A percentile compares a stretch with the other conserved stretches of the same genome.
These are phyloP conservation scores for Xylariaceae sp. DNA, from an alignment of 2,329 filamentous ascomycete genomes.

Conservation along the genomic window DNA sequence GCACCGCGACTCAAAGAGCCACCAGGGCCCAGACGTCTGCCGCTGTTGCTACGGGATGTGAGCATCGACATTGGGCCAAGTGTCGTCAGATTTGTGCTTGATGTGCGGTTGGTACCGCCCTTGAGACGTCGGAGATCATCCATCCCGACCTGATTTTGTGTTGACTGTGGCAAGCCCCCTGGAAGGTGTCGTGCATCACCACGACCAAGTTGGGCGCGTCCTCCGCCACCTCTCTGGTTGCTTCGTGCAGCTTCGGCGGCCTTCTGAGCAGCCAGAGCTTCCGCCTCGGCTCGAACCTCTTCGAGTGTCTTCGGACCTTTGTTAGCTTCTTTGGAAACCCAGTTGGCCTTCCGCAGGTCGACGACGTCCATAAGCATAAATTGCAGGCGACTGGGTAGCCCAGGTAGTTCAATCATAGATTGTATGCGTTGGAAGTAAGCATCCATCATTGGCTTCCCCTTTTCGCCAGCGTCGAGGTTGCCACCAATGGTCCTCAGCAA, in stretches of 20 bases:
- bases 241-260: slow-evolving; percentile 65
- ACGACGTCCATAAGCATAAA: slow-evolving; percentile 97
- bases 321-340: slow-evolving; percentile 82
- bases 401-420: slow-evolving; percentile 72
- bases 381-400: slow-evolving; percentile 78
- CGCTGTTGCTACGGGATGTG: slow-evolving; percentile 84
- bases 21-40: slow-evolving; percentile 73
- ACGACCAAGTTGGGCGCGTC: slow-evolving; percentile 70
- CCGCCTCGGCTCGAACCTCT: slow-evolving; percentile 78
- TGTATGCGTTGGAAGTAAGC: slow-evolving; percentile 90
- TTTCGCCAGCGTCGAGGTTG: slow-evolving; percentile 78
- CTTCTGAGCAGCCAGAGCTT: slow-evolving; percentile 74
- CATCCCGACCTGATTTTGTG: slow-evolving; percentile 82
- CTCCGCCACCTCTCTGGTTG: slow-evolving; percentile 64
- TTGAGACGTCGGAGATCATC: slow-evolving; percentile 87
- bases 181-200: slow-evolving; percentile 76
- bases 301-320: slow-evolving; percentile 97
- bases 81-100: slow-evolving; percentile 58
- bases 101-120: slow-evolving; percentile 52
- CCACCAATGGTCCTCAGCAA: slow-evolving; percentile 85
- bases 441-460: slow-evolving; percentile 82
- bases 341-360: slow-evolving; percentile 72
- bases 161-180: slow-evolving; percentile 63
- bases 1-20: slow-evolving; percentile 67
- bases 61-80: slow-evolving; percentile 86